Evolutionary conservation across 306 rosid genomes (phyloP).

Genomic region (Acmispon strigosus): DNA sequence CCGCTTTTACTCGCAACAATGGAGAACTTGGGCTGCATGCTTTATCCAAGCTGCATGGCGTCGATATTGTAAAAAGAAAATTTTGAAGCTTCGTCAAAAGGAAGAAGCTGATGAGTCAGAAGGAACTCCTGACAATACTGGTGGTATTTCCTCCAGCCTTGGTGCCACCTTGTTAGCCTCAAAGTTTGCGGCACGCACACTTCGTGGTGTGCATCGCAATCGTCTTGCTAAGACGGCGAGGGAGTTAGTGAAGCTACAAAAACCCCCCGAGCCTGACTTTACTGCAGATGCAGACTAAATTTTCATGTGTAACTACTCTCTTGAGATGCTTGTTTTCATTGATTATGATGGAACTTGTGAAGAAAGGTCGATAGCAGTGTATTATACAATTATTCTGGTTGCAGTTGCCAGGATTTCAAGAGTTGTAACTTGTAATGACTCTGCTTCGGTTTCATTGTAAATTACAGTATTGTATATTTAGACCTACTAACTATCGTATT

Average conservation of each 20-base stretch:
- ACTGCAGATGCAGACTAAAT: slow-evolving; percentile 66
- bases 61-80: slow-evolving; percentile 76
- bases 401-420: slow-evolving; percentile 18
- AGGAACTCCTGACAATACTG: slow-evolving; percentile 32
- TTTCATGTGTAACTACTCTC: slow-evolving; percentile 16
- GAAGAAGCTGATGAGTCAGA: slow-evolving; percentile 57
- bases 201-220: slow-evolving; percentile 84
- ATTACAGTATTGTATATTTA: slow-evolving; percentile 13
- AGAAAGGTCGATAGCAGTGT: slow-evolving; percentile 29
- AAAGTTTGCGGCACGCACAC: slow-evolving; percentile 87
- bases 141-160: slow-evolving; percentile 66
- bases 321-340: slow-evolving; percentile 23
- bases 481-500: slow-evolving; percentile 22
- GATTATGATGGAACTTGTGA: slow-evolving; percentile 19
- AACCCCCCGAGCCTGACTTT: slow-evolving; percentile 98
- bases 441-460: slow-evolving; percentile 22
- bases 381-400: slow-evolving; percentile 18
- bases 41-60: slow-evolving; percentile 99
- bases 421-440: slow-evolving; percentile 18
- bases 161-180: slow-evolving; percentile 90
- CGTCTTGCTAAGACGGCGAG: slow-evolving; percentile 74
- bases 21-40: slow-evolving; percentile 99
- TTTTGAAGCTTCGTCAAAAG: slow-evolving; percentile 67
- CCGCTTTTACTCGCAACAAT: slow-evolving; percentile 95
- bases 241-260: slow-evolving; percentile 78